Percentiles rank a stretch among this genome's conserved stretches.
Evolutionary conservation across 2,329 filamentous ascomycete species (phyloP).

Genomic region (Penicillium sp.): DNA sequence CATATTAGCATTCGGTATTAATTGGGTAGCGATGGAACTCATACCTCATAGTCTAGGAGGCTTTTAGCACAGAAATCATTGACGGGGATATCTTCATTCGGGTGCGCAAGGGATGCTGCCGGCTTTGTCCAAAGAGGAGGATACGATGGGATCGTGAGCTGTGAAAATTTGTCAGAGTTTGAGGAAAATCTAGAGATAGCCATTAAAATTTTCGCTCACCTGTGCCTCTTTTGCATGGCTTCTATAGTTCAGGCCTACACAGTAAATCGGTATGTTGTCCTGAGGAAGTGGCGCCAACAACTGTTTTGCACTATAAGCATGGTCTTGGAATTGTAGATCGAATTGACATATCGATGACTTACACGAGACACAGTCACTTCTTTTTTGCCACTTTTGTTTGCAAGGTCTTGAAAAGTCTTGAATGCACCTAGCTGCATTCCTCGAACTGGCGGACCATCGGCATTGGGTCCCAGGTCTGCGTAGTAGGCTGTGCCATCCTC

Average conservation of each 20-base stretch:
- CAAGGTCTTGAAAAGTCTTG: too few species aligned
- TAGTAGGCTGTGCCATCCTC: too few species aligned
- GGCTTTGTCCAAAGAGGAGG: conserved; percentile 11
- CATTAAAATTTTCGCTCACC: background rate
- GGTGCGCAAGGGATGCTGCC: background rate
- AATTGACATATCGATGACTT: too few species aligned
- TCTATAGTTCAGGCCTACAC: conserved; percentile 11
- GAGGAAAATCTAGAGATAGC: too few species aligned
- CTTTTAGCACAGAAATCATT: conserved; percentile 7
- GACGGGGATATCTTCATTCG: conserved; percentile 1
- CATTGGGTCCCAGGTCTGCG: too few species aligned
- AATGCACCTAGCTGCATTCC: too few species aligned
- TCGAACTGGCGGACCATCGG: too few species aligned
- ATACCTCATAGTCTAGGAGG: conserved; percentile 9
- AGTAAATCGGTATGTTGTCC: conserved; percentile 3
- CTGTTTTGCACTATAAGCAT: background rate
- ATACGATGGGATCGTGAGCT: conserved; percentile 7
- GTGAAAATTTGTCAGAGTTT: background rate
- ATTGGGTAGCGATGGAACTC: background rate
- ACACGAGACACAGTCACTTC: too few species aligned
- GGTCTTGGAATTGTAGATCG: too few species aligned
- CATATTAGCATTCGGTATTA: background rate
- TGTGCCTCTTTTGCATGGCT: conserved; percentile 11
- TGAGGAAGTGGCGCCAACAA: conserved; percentile 5
- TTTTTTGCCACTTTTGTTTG: too few species aligned